A percentile compares a stretch with the other conserved stretches of the same genome.
phyloP scores from a whole-genome alignment of 306 rosid genomes.

The Vicia villosa region DNA sequence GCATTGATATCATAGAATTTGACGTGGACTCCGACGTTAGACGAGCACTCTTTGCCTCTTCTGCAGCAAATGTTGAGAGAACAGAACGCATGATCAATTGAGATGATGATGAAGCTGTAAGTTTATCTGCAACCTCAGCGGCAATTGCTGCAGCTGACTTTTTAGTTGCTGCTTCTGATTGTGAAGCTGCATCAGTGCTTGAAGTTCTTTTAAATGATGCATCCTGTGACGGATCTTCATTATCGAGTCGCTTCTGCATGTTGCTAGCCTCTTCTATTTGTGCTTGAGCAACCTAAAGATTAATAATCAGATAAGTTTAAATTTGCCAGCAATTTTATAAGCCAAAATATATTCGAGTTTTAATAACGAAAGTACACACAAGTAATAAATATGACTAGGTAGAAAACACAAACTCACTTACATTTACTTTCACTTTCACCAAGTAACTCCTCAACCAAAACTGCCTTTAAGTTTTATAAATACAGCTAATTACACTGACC shows the following conservation, averaged over 20 bases:
- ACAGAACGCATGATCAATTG: conserved; percentile 90
- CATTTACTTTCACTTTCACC: conserved; percentile 20
- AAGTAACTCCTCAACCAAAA: conserved; percentile 24
- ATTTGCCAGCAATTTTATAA: conserved; percentile 1
- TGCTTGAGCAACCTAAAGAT: conserved; percentile 76
- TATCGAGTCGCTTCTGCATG: conserved; percentile 67
- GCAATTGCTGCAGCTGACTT: conserved; percentile 93
- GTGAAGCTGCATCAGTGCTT: conserved; percentile 46
- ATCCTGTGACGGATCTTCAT: conserved; percentile 59
- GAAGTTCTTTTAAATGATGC: conserved; percentile 43
- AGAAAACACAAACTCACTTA: neutral
- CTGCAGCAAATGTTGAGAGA: conserved; percentile 86
- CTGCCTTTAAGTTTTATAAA: conserved; percentile 15
- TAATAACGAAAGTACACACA: conserved; percentile 20
- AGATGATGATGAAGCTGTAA: conserved; percentile 87
- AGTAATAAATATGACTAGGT: conserved; percentile 5
- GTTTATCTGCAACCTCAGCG: conserved; percentile 94
- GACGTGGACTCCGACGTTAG: conserved; percentile 49
- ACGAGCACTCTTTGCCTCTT: conserved; percentile 79
- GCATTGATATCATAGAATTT: conserved; percentile 50
- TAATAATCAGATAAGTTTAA: conserved; percentile 15
- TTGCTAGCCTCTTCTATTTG: conserved; percentile 80
- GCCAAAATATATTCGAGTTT: conserved; percentile 17
- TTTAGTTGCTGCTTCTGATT: conserved; percentile 48
- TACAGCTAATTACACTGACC: conserved; percentile 7